phyloP scores from a whole-genome alignment of 768 basidiomycete genomes.

The Kondoa subrosea region DNA sequence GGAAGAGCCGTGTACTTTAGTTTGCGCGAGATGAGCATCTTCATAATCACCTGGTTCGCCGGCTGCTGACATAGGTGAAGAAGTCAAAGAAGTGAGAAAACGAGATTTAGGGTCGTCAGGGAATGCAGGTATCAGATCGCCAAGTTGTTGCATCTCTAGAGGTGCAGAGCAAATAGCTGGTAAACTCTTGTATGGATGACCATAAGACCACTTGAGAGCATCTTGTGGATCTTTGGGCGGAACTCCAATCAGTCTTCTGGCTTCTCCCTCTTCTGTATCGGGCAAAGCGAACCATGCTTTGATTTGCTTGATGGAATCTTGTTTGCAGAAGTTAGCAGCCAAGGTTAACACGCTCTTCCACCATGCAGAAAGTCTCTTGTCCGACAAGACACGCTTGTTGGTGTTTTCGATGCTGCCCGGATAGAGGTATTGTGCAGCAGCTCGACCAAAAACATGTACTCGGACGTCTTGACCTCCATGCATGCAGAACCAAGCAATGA shows the following conservation, averaged over 20 bases:
- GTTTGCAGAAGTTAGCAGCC: constrained; percentile 35
- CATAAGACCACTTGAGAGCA: constrained; percentile 46
- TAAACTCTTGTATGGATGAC: constrained; percentile 48
- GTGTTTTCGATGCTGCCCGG: constrained; percentile 34
- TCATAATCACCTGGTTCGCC: constrained; percentile 44
- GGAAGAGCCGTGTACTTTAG: constrained; percentile 2
- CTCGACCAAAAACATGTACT: constrained; percentile 77
- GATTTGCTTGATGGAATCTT: neutral
- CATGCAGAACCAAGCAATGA: constrained; percentile 37
- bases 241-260: constrained; percentile 42
- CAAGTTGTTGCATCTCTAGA: constrained; percentile 38
- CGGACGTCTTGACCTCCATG: constrained; percentile 33
- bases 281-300: constrained; percentile 48
- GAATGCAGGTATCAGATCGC: constrained; percentile 64
- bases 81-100: constrained; percentile 47
- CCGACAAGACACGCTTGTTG: constrained; percentile 35
- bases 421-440: constrained; percentile 84
- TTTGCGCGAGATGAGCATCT: constrained; percentile 16
- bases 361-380: constrained; percentile 71
- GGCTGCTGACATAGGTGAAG: constrained; percentile 18
- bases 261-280: constrained; percentile 52
- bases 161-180: constrained; percentile 24
- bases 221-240: constrained; percentile 27
- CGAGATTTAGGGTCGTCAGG: constrained; percentile 95
- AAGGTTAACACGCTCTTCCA: constrained; percentile 63